phyloP scores from a whole-genome alignment of 495 filamentous ascomycete genomes.

The Hypoxylon crocopeplum region DNA sequence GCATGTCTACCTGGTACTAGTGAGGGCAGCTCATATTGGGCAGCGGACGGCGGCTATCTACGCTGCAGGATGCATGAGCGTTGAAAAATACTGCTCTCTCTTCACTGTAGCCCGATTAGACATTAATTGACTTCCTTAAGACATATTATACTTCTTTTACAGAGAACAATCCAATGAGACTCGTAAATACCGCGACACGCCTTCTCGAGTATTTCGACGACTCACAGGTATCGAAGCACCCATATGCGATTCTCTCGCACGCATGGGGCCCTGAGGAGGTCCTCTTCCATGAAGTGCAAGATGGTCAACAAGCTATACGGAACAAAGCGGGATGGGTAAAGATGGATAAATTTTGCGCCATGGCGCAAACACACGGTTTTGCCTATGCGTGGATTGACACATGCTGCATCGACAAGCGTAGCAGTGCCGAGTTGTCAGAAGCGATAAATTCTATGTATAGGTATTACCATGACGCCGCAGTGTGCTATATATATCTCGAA shows the following conservation, averaged over 20 bases:
- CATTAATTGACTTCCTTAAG: too few species aligned
- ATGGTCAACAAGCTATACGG: background rate
- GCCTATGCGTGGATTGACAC: constrained; percentile 37
- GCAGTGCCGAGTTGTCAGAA: constrained; percentile 25
- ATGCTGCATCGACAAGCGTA: constrained; percentile 38
- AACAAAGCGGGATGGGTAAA: constrained; percentile 15
- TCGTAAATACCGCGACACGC: constrained; percentile 15
- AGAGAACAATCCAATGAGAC: constrained; percentile 3
- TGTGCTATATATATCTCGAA: constrained; percentile 37
- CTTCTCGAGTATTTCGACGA: constrained; percentile 4
- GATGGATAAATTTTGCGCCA: constrained; percentile 1
- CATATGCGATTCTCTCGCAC: constrained; percentile 46
- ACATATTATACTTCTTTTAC: too few species aligned
- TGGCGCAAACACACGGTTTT: constrained; percentile 4
- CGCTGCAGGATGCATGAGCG: too few species aligned
- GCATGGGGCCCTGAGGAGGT: constrained; percentile 42
- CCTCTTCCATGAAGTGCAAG: constrained; percentile 31
- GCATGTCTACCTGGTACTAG: too few species aligned
- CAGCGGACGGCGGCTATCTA: too few species aligned
- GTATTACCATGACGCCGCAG: constrained; percentile 33
- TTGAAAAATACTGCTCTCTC: too few species aligned
- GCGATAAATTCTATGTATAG: constrained; percentile 29
- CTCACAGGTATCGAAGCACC: background rate
- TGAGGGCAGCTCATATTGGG: too few species aligned
- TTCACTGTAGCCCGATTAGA: too few species aligned